Conservation (phyloP, 768 basidiomycete species). For the Dendrothele bispora region DNA sequence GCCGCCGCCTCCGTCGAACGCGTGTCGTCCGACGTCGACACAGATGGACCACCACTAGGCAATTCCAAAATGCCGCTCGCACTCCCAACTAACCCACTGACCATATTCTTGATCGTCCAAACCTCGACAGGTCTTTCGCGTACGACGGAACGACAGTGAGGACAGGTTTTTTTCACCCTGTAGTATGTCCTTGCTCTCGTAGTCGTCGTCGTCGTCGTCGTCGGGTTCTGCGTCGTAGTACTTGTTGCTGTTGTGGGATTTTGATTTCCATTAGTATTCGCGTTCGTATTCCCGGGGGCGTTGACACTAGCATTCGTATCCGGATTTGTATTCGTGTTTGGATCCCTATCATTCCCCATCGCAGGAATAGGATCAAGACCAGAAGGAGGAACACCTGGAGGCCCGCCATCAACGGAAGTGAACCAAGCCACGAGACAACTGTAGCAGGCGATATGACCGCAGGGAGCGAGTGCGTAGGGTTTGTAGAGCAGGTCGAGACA, state of each 20-base stretch:
- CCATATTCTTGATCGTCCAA: slow-evolving; percentile 70
- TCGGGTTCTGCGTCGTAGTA: slow-evolving; percentile 1
- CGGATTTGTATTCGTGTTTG: slow-evolving; percentile 24
- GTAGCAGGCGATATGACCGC: slow-evolving; percentile 74
- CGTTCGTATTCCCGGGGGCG: slow-evolving; percentile 29
- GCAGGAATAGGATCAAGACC: slow-evolving; percentile 26
- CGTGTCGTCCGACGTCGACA: too few species aligned
- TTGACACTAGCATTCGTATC: too few species aligned
- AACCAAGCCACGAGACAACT: slow-evolving; percentile 79
- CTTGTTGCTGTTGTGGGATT: slow-evolving; percentile 37
- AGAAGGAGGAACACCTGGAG: slow-evolving; percentile 23
- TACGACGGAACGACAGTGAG: slow-evolving; percentile 67
- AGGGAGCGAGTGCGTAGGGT: slow-evolving; percentile 74
- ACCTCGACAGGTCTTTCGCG: slow-evolving; percentile 66
- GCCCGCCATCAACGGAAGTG: slow-evolving; percentile 46
- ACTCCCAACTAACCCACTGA: slow-evolving; percentile 50
- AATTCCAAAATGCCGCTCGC: too few species aligned
- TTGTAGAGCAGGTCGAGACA: slow-evolving; percentile 74
- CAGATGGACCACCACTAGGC: slow-evolving; percentile 23
- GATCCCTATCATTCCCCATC: slow-evolving; percentile 39
- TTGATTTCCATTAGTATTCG: slow-evolving; percentile 44
- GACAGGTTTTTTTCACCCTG: slow-evolving; percentile 65
- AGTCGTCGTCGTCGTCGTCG: too few species aligned
- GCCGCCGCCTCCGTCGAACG: slow-evolving; percentile 17
- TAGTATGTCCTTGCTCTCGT: too few species aligned